These are phyloP conservation scores for Herpetospermum pedunculosum DNA, from an alignment of 306 rosid genomes.

Conservation along the genomic window DNA sequence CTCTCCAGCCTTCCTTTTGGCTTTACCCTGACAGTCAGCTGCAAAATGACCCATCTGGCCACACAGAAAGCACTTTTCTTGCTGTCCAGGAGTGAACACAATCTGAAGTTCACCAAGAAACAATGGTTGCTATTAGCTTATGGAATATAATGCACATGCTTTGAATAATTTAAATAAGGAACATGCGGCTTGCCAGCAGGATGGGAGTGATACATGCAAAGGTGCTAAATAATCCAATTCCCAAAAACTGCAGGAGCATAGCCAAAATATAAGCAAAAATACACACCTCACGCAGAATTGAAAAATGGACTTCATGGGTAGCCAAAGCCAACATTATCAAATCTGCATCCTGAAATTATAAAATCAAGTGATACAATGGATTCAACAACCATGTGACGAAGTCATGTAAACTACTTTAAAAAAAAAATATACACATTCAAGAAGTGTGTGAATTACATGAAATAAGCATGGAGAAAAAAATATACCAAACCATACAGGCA, in stretches of 20 bases:
- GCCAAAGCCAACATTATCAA: constrained; percentile 95
- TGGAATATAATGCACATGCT: not conserved
- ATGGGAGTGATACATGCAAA: not conserved
- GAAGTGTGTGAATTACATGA: not conserved
- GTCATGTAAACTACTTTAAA: too few species aligned
- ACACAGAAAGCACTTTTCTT: constrained; percentile 89
- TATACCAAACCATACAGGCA: constrained; percentile 99
- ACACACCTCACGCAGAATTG: constrained; percentile 94
- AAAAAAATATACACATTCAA: not conserved
- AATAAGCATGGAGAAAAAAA: constrained; percentile 25
- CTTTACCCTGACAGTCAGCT: constrained; percentile 79
- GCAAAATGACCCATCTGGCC: constrained; percentile 96
- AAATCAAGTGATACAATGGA: not conserved
- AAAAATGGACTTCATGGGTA: constrained; percentile 93
- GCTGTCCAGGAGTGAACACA: constrained; percentile 85
- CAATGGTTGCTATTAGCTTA: not conserved
- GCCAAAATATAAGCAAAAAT: not conserved
- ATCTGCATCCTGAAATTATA: constrained; percentile 80
- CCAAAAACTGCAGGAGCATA: not conserved
- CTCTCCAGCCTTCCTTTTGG: constrained; percentile 76
- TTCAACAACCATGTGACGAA: not conserved
- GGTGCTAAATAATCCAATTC: not conserved
- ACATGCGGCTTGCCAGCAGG: not conserved
- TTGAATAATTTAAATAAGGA: constrained; percentile 2
- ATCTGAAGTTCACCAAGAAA: constrained; percentile 33